Evolutionary conservation across 2,329 filamentous ascomycete genomes (phyloP).

Genomic region (Penicillium capsulatum): DNA sequence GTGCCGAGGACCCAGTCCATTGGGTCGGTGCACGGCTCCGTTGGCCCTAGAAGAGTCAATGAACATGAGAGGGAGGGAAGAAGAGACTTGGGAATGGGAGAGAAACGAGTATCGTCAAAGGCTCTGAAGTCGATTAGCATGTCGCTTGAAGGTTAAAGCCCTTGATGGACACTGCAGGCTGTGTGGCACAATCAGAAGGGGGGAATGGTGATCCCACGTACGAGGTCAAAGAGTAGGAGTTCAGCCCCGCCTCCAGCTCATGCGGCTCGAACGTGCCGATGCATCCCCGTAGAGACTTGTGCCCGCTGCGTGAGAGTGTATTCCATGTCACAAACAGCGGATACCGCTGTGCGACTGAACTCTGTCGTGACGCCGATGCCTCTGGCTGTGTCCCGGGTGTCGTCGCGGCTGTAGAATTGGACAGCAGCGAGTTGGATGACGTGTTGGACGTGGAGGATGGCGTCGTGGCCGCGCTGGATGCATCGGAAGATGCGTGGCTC

Average conservation of each 20-base stretch:
- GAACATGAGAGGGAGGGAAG: slow-evolving; percentile 49
- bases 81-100: slow-evolving; percentile 52
- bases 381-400: slow-evolving; percentile 44
- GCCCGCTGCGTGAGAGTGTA: slow-evolving; percentile 57
- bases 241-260: slow-evolving; percentile 67
- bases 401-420: slow-evolving; percentile 40
- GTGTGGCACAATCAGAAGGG: too few relatives aligned
- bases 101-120: slow-evolving; percentile 61
- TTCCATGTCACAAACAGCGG: slow-evolving; percentile 97
- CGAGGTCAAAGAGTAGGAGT: slow-evolving; percentile 78
- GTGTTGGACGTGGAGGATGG: slow-evolving; percentile 47
- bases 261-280: slow-evolving; percentile 89
- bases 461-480: slow-evolving; percentile 39
- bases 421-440: slow-evolving; percentile 45
- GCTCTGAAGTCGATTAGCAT: slow-evolving; percentile 42
- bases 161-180: not conserved
- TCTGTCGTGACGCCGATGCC: slow-evolving; percentile 16
- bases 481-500: slow-evolving; percentile 34
- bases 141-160: not conserved
- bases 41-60: slow-evolving; percentile 80
- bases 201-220: too few relatives aligned
- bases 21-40: slow-evolving; percentile 67
- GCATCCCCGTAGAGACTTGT: slow-evolving; percentile 77
- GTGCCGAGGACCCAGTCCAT: slow-evolving; percentile 83
- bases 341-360: slow-evolving; percentile 47